A percentile compares a stretch with the other conserved stretches of the same genome.
phyloP scores from a whole-genome alignment of 1,284 basidiomycete genomes.

The Earliella scabrosa region DNA sequence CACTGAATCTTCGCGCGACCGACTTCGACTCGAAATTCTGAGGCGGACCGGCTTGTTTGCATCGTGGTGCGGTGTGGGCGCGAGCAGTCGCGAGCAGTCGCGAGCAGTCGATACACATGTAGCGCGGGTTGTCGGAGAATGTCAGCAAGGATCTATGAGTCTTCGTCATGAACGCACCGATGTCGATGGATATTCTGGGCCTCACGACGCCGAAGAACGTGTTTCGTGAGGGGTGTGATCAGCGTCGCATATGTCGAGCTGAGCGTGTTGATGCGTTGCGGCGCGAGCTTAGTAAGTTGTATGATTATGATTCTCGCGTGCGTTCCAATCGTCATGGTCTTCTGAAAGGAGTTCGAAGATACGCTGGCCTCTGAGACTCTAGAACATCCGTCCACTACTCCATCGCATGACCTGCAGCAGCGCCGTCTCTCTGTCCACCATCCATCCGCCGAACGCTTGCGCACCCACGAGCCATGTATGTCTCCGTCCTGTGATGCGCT shows the following conservation, averaged over 20 bases:
- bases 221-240: slow-evolving; percentile 63
- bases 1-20: too few species aligned
- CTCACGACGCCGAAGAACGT: too few species aligned
- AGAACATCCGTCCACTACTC: slow-evolving; percentile 68
- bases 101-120: too few species aligned
- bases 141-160: too few species aligned
- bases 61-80: too few species aligned
- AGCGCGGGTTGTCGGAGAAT: too few species aligned
- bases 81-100: too few species aligned
- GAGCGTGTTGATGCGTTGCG: slow-evolving; percentile 51
- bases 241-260: slow-evolving; percentile 62
- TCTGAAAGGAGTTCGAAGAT: background rate
- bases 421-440: slow-evolving; percentile 66
- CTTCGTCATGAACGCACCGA: too few species aligned
- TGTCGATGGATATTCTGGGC: too few species aligned
- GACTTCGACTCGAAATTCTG: too few species aligned
- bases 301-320: slow-evolving; percentile 65
- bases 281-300: slow-evolving; percentile 62
- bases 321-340: background rate
- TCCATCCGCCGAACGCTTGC: slow-evolving; percentile 67
- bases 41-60: too few species aligned
- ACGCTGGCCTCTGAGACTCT: slow-evolving; percentile 57
- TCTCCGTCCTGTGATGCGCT: slow-evolving; percentile 79
- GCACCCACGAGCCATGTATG: slow-evolving; percentile 78
- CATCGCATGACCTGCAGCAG: slow-evolving; percentile 68